Evolutionary conservation across 768 basidiomycete species (phyloP).

Genomic region (Hebeloma cylindrosporum): DNA sequence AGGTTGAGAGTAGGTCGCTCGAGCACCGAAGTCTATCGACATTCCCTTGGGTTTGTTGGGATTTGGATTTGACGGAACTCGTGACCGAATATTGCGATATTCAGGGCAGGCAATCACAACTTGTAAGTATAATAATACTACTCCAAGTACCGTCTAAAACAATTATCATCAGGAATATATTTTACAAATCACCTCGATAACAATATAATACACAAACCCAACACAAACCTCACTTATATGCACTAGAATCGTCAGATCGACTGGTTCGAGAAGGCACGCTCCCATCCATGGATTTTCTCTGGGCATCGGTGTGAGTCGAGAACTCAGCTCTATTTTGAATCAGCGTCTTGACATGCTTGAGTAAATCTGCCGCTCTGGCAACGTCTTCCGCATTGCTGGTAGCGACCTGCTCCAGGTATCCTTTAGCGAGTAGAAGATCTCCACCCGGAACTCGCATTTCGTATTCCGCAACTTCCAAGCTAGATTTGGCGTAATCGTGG

Average conservation of each 20-base stretch:
- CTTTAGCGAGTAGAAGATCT: slow-evolving; percentile 67
- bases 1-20: slow-evolving; percentile 32
- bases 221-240: not conserved
- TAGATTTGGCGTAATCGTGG: slow-evolving; percentile 81
- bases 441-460: slow-evolving; percentile 63
- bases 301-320: not conserved
- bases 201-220: too few relatives aligned
- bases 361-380: slow-evolving; percentile 65
- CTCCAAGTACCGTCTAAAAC: too few relatives aligned
- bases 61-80: slow-evolving; percentile 38
- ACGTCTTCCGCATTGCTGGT: slow-evolving; percentile 83
- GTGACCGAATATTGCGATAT: slow-evolving; percentile 31
- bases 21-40: slow-evolving; percentile 40
- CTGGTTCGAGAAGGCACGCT: not conserved
- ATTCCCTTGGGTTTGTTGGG: slow-evolving; percentile 41
- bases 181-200: not conserved
- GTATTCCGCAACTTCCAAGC: slow-evolving; percentile 80
- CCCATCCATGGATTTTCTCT: not conserved
- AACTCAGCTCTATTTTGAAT: slow-evolving; percentile 30
- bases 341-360: slow-evolving; percentile 53
- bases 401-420: slow-evolving; percentile 73
- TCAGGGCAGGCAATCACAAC: slow-evolving; percentile 37
- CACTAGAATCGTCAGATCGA: too few relatives aligned
- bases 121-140: not conserved
- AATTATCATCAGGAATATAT: not conserved